Evolutionary conservation across 139 green algal species (phyloP).

Genomic region (Nannochloris sp.): DNA sequence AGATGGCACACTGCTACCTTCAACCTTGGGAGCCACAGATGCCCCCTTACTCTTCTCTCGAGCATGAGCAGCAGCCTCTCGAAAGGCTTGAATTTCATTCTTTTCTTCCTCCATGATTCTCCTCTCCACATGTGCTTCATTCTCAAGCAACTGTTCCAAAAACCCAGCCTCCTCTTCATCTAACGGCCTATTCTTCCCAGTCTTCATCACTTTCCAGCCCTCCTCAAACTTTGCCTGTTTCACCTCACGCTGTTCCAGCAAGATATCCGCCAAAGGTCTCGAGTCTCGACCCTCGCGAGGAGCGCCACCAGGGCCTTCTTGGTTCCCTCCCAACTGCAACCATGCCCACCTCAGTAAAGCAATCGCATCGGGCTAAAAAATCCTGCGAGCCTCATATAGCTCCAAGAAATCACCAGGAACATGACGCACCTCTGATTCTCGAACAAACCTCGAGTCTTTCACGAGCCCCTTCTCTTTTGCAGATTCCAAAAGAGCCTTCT

Average conservation of each 20-base stretch:
- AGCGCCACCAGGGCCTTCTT: neutral
- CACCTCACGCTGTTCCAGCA: constrained; percentile 57
- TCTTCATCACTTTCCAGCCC: constrained; percentile 74
- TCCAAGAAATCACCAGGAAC: neutral
- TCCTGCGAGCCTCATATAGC: neutral
- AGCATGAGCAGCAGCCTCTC: constrained; percentile 11
- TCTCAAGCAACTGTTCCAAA: constrained; percentile 37
- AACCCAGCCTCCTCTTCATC: constrained; percentile 78
- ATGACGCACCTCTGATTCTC: constrained; percentile 40
- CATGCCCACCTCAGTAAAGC: neutral
- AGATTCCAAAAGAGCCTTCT: constrained; percentile 13
- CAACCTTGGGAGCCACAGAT: neutral
- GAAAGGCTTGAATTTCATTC: constrained; percentile 51
- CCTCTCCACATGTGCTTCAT: constrained; percentile 20
- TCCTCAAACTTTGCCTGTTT: constrained; percentile 71
- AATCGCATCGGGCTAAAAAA: neutral
- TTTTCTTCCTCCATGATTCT: constrained; percentile 29
- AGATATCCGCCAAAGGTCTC: constrained; percentile 55
- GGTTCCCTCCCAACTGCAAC: neutral
- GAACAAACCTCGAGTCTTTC: constrained; percentile 59
- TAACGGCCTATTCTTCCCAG: constrained; percentile 69
- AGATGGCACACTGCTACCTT: neutral
- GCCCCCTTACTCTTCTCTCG: neutral
- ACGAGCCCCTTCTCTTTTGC: constrained; percentile 31
- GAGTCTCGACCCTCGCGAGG: too few relatives aligned